Evolutionary conservation across 2,329 filamentous ascomycete genomes (phyloP), one percentile per base, ranked within the genome.

Genomic region (Ophiocordyceps camponoti-saundersi): DNA sequence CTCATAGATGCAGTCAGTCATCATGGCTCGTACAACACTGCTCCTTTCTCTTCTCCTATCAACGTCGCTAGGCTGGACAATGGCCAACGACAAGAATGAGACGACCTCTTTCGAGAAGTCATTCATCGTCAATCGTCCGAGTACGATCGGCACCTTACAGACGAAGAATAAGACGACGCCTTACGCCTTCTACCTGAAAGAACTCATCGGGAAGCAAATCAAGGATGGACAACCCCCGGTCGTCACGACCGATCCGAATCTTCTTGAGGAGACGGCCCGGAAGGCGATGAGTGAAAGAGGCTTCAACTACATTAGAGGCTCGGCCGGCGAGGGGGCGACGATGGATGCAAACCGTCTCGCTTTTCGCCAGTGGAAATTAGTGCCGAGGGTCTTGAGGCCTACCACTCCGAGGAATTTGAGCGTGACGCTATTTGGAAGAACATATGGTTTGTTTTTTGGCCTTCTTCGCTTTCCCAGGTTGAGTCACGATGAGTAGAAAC

Each of bases 241-340:
- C 26, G 68, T 79, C 42, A 80, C 77, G 1, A 80, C 77, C 2
- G 71, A 80, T 47, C 71, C 75, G 6, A 74, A 72, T 50, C 65
- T 66, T 46, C 65, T 80, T 3, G 71, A 80, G 53, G 65, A 66
- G 26, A 70, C 77, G 53, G 78, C 78, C 2, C 64, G 63, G 45
- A 60, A 68, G 47, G 59, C 57, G 15, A 65, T 80, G 60, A 59
- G 61, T 18, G 59, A 61, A 1, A 65, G 67, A 12, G 64, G 69
- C 6, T 81, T 72, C 56, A 73, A 73, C 50, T 82, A 82, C 60
- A 71, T 80, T 21, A 65, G 69, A 16, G 77, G 78, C n/a, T 76
- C 75, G 6, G 78, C 78, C 0, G 76, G 78, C 2, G 75, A 79
- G 53, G 66, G 70, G 32, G 68, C 74, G 2, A 82, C 79, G 0